Evolutionary conservation across 208 protist species (phyloP).

Genomic region (Leishmania guyanensis): DNA sequence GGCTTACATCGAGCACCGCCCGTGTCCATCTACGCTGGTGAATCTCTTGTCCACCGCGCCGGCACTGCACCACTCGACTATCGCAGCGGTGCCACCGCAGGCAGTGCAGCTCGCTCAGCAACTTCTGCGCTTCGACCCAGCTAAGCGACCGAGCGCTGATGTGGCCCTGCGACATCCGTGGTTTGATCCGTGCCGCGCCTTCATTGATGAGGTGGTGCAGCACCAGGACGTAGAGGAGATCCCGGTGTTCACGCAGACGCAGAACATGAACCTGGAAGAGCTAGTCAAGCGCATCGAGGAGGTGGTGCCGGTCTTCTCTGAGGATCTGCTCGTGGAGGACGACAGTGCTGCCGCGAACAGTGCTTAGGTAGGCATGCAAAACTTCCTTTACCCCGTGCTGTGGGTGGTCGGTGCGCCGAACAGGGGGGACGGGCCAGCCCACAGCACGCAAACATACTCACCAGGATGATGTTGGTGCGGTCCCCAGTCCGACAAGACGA

Average conservation of each 20-base stretch:
- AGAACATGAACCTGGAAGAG: constrained; percentile 54
- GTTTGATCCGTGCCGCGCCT: constrained; percentile 80
- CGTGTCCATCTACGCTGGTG: constrained; percentile 55
- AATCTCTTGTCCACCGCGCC: constrained; percentile 54
- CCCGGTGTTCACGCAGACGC: constrained; percentile 54
- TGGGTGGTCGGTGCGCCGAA: not conserved
- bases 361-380: not conserved
- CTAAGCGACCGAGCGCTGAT: constrained; percentile 75
- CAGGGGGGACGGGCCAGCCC: not conserved
- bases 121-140: constrained; percentile 85
- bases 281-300: constrained; percentile 76
- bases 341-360: constrained; percentile 14
- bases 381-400: not conserved
- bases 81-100: constrained; percentile 22
- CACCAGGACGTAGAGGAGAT: constrained; percentile 60
- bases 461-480: not conserved
- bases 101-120: constrained; percentile 75
- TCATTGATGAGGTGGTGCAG: constrained; percentile 80
- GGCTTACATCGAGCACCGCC: constrained; percentile 62
- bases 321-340: constrained; percentile 75
- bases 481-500: not conserved
- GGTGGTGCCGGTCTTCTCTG: constrained; percentile 85
- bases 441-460: not conserved
- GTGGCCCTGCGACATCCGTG: constrained; percentile 80
- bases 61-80: constrained; percentile 49